Evolutionary conservation across 2,329 filamentous ascomycete genomes (phyloP), one percentile per base, ranked within the genome.

Genomic region (Lizonia empirigonia): DNA sequence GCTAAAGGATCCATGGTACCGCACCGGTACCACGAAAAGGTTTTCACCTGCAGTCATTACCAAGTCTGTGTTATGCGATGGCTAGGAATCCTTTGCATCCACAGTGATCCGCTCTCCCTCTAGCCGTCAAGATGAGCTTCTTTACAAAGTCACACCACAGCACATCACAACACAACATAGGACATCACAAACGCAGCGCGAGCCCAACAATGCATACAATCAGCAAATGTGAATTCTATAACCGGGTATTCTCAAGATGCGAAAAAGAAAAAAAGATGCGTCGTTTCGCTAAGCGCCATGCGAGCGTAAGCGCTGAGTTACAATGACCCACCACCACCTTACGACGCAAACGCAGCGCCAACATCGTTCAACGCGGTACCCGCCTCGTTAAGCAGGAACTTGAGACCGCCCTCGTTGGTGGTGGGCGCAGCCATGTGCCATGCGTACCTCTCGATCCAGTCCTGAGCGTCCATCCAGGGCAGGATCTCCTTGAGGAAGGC

Each of bases 361-460:
- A 61, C 51, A 5, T 53, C 51, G n/a, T 58, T 60, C 15, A 69
- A 42, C 6, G 55, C 60, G 23, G 32, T 56, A 13, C 64, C 65
- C 20, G 51, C 49, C 34, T 61, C 33, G 35, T 50, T 63, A 23
- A 65, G 50, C 22, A 67, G 44, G 44, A 46, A 63, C 49, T 55
- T 53, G 7, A 49, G 50, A 19, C 55, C 57, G 33, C 53, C 50
- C 27, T 62, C 55, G 29, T 40, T 35, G 40, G 53, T 52, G 34
- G 50, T 52, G 3, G 62, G 58, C 0, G 67, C 67, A 47, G 60
- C 64, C 56, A 62, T 65, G 54, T 63, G 58, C 55, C 67, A 69
- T 1, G 70, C 67, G 50, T 74, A 74, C 13, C 69, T 48, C 56
- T 72, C 60, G 23, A 74, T 67, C 54, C 59, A 71, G 24, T 47